phyloP scores from a whole-genome alignment of 192 early-diverging fungal genomes.

The Coemansia sp. region DNA sequence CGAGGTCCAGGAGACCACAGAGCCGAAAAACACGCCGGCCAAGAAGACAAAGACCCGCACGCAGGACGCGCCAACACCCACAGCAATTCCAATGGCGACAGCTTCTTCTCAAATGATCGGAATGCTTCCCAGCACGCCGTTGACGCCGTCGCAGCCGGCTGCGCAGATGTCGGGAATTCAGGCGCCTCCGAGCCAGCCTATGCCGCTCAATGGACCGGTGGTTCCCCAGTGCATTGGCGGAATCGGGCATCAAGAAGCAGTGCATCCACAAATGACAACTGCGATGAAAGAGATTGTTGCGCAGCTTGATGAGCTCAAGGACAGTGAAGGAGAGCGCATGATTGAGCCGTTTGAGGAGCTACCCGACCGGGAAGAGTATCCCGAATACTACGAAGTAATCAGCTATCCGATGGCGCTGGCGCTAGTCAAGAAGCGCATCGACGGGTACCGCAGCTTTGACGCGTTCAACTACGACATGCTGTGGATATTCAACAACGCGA shows the following conservation, averaged over 20 bases:
- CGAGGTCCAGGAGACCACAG: conserved; percentile 13
- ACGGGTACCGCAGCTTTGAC: conserved; percentile 65
- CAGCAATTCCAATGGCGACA: background rate
- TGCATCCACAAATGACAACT: conserved; percentile 39
- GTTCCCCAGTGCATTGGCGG: conserved; percentile 54
- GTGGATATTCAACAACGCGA: conserved; percentile 88
- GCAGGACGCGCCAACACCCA: background rate
- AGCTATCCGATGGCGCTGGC: conserved; percentile 70
- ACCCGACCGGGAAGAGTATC: conserved; percentile 74
- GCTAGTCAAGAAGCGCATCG: conserved; percentile 61
- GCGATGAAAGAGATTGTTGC: conserved; percentile 48
- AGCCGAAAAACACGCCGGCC: conserved; percentile 19
- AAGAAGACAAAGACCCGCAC: conserved; percentile 19
- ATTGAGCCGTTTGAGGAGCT: conserved; percentile 78
- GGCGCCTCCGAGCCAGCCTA: background rate
- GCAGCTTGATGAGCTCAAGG: conserved; percentile 26
- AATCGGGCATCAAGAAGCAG: conserved; percentile 41
- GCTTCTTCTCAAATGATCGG: background rate
- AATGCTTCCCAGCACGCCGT: background rate
- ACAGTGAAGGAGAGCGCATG: conserved; percentile 58
- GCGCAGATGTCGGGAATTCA: conserved; percentile 5
- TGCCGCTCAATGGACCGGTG: conserved; percentile 8
- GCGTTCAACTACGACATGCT: conserved; percentile 80
- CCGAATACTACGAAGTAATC: conserved; percentile 89
- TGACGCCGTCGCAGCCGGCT: background rate